Evolutionary conservation across 1,284 basidiomycete species (phyloP).

Genomic region (Ustilago tritici): DNA sequence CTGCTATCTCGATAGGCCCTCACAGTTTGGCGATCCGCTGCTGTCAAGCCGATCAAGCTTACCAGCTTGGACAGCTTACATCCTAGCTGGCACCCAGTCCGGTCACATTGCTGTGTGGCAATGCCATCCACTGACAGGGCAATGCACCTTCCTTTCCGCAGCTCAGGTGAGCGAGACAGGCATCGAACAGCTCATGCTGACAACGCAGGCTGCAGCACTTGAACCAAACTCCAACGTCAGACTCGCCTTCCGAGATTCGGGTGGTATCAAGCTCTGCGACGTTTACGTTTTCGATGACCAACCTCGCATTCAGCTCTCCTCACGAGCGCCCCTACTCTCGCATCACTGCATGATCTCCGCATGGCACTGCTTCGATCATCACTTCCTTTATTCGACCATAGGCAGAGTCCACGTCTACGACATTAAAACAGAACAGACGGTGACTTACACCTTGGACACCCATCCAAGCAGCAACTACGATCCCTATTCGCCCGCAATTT

Average conservation of each 20-base stretch:
- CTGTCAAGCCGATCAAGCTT: not conserved
- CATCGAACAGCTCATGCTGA: conserved; percentile 23
- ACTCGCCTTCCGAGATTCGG: conserved; percentile 33
- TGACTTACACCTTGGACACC: not conserved
- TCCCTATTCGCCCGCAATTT: conserved; percentile 25
- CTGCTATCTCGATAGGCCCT: not conserved
- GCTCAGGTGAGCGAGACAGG: conserved; percentile 21
- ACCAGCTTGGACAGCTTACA: conserved; percentile 7
- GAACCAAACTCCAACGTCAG: conserved; percentile 7
- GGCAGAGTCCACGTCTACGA: conserved; percentile 24
- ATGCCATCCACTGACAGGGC: conserved; percentile 23
- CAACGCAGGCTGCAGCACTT: not conserved
- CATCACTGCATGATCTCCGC: conserved; percentile 23
- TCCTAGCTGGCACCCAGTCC: conserved; percentile 35
- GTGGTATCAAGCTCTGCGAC: conserved; percentile 21
- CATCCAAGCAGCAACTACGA: conserved; percentile 14
- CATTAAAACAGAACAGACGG: not conserved
- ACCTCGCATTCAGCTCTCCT: conserved; percentile 4
- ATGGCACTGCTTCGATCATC: conserved; percentile 30
- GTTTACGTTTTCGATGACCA: conserved; percentile 5
- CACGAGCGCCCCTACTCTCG: conserved; percentile 1
- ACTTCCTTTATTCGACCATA: conserved; percentile 30
- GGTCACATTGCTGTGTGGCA: conserved; percentile 37
- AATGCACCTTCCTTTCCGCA: conserved; percentile 29
- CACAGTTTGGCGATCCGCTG: not conserved